These are phyloP conservation scores for Kurtzmaniella natalensis DNA, from an alignment of 1,139 yeast genomes.

Conservation along the genomic window DNA sequence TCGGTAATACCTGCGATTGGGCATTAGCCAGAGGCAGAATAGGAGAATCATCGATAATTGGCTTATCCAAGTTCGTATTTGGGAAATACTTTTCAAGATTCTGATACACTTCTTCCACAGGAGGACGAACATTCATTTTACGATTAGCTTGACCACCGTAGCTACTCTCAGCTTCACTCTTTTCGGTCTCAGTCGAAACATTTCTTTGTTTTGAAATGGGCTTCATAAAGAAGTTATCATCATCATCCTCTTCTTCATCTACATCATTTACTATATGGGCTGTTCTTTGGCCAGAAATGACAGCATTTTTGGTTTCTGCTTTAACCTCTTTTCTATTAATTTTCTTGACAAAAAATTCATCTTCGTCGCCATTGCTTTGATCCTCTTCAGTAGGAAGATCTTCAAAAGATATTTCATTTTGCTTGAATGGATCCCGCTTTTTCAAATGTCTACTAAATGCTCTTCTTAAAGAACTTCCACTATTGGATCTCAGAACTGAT, in stretches of 20 bases:
- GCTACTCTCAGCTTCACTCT: neutral
- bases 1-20: conserved; percentile 9
- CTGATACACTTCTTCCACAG: conserved; percentile 89
- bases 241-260: conserved; percentile 14
- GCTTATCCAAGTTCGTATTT: conserved; percentile 85
- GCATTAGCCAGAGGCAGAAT: conserved; percentile 39
- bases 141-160: conserved; percentile 10
- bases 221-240: conserved; percentile 30
- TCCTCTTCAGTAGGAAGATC: conserved; percentile 50
- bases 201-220: conserved; percentile 14
- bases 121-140: conserved; percentile 71
- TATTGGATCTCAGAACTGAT: conserved; percentile 14
- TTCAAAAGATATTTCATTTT: conserved; percentile 68
- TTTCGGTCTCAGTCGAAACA: neutral
- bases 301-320: neutral
- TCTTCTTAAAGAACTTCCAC: conserved; percentile 11
- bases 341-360: conserved; percentile 61
- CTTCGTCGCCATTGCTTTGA: conserved; percentile 38
- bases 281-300: neutral
- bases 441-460: conserved; percentile 5
- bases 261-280: conserved; percentile 13
- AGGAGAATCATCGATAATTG: conserved; percentile 81
- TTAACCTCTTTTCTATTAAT: conserved; percentile 18
- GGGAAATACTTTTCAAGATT: conserved; percentile 93
- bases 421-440: conserved; percentile 50